Evolutionary conservation across 495 filamentous ascomycete species (phyloP).

Genomic region (Durotheca rogersii): DNA sequence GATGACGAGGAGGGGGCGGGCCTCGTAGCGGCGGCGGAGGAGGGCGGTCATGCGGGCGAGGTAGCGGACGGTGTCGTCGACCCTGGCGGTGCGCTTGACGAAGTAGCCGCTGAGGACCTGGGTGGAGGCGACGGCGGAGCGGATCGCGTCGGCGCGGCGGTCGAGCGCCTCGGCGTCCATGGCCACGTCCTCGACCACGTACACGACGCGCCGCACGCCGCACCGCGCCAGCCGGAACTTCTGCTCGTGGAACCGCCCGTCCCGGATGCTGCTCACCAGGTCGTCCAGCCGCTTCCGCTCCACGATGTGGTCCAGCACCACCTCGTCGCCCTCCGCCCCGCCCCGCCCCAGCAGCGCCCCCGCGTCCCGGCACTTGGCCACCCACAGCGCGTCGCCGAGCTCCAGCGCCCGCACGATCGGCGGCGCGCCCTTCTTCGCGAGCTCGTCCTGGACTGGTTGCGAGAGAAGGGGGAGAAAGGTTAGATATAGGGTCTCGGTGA

Average conservation of each 20-base stretch:
- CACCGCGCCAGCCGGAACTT: slow-evolving; percentile 76
- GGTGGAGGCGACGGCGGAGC: slow-evolving; percentile 74
- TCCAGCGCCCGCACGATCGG: slow-evolving; percentile 67
- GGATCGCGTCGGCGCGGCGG: slow-evolving; percentile 64
- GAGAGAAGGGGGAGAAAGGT: too few species aligned
- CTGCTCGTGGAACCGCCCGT: slow-evolving; percentile 82
- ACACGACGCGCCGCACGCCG: slow-evolving; percentile 73
- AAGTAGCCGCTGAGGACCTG: slow-evolving; percentile 84
- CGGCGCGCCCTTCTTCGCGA: slow-evolving; percentile 64
- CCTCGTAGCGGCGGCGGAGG: slow-evolving; percentile 65
- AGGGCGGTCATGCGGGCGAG: slow-evolving; percentile 72
- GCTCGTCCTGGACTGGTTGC: slow-evolving; percentile 66
- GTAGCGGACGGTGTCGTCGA: slow-evolving; percentile 82
- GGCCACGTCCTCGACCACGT: slow-evolving; percentile 73
- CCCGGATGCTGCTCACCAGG: slow-evolving; percentile 75
- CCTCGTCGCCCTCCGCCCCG: slow-evolving; percentile 71
- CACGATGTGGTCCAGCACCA: slow-evolving; percentile 78
- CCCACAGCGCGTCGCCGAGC: slow-evolving; percentile 79
- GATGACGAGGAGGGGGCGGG: slow-evolving; percentile 55
- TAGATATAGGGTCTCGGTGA: too few species aligned
- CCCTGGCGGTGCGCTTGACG: slow-evolving; percentile 70
- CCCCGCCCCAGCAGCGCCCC: slow-evolving; percentile 55
- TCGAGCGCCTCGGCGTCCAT: slow-evolving; percentile 50
- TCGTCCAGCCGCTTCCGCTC: slow-evolving; percentile 85
- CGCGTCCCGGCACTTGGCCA: slow-evolving; percentile 67